Base-by-base conservation (phyloP, 148 eudicot genomes). In the Spergularia bocconei region DNA sequence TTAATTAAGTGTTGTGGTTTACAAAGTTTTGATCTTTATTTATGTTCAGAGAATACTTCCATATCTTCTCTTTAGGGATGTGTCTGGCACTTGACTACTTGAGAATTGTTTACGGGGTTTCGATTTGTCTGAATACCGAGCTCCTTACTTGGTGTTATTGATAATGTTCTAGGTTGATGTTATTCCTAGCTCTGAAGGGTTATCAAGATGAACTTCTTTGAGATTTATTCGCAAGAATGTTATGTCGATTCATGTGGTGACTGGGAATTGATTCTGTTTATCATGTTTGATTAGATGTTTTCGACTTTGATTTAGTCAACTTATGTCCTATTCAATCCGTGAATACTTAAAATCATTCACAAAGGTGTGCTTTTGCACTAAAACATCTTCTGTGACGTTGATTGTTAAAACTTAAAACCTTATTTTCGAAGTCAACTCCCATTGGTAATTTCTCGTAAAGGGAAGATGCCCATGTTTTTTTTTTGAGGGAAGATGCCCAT, bases 41-140 rank as follows among this genome's bases (percentile, higher is more conserved):
- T 70, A 64, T 53, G 79, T 80, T 63, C 75, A 36, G 12, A 63
- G 79, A 57, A 80, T 72, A 56, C 57, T 71, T 71, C 79, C 76
- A 71, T 47, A 61, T 70, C 38, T 50, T 71, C 25, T 74, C n/a
- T 54, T 16, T 58, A 62, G 56, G 36, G 51, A 54, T 71, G 25
- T 71, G 56, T 78, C 55, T 69, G 59, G 41, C 51, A 20, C 16
- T 29, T 29, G 36, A 29, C 36, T 29, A 29, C 36, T 29, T 50
- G 7, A 17, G 71, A 48, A 65, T 38, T 50, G 69, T 73, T 29
- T 19, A 71, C 50, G 38, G 17, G 44, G 21, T 59, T 72, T 44
- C 75, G 51, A 38, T 60, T 25, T 29, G 48, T 44, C 8, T 44
- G 2, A 44, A 44, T 38, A 4, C 19, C 4, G 48, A 56, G 69